Evolutionary conservation across 2,329 filamentous ascomycete genomes (phyloP).

Genomic region (Calonectria pseudoreteaudii): DNA sequence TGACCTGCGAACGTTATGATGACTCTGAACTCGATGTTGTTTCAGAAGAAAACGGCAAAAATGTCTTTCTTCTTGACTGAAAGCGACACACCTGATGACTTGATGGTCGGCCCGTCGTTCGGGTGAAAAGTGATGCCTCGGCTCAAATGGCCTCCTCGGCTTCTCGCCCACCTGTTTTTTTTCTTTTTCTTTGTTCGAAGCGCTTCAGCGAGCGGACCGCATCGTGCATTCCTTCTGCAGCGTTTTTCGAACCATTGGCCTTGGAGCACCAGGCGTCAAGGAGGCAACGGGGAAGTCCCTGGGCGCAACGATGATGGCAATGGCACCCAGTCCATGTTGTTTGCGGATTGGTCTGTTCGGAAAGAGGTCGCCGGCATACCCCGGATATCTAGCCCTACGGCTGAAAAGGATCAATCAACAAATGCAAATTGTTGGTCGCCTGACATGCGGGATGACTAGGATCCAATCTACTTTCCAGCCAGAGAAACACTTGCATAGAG

Average conservation of each 20-base stretch:
- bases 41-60: neutral
- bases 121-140: neutral
- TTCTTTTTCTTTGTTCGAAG: neutral
- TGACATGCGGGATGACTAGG: slow-evolving; percentile 27
- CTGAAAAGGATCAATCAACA: neutral
- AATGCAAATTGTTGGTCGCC: slow-evolving; percentile 26
- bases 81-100: slow-evolving; percentile 10
- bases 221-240: slow-evolving; percentile 14
- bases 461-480: neutral
- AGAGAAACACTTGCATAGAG: neutral
- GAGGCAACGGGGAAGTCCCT: slow-evolving; percentile 20
- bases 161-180: neutral
- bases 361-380: slow-evolving; percentile 12
- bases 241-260: slow-evolving; percentile 5
- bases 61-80: neutral
- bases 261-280: neutral
- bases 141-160: neutral
- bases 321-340: slow-evolving; percentile 16
- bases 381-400: slow-evolving; percentile 6
- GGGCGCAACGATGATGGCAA: slow-evolving; percentile 18
- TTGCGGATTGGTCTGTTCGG: slow-evolving; percentile 9
- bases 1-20: neutral
- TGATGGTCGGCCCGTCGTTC: slow-evolving; percentile 6
- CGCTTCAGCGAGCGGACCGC: slow-evolving; percentile 13
- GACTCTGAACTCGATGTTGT: neutral